Percentiles rank a stretch among this genome's conserved stretches.
These are phyloP conservation scores for Apiospora malaysiana DNA, from an alignment of 2,329 filamentous ascomycete species.

Conservation along the genomic window DNA sequence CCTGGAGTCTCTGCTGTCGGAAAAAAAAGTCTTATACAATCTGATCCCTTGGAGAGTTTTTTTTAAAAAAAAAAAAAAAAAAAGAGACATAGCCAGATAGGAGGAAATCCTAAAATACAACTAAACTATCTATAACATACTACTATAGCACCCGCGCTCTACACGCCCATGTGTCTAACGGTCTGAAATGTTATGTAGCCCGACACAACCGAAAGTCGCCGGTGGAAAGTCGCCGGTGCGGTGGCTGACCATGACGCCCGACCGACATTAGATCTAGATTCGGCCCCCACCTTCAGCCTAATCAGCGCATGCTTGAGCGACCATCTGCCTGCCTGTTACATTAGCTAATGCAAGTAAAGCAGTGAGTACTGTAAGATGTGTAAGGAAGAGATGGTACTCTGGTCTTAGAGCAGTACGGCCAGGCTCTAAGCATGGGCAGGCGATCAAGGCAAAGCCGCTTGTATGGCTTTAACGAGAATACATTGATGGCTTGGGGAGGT, in stretches of 20 bases:
- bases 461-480: no score
- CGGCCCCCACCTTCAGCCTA: constrained; percentile 4
- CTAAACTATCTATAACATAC: not conserved
- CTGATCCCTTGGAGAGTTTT: no score
- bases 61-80: no score
- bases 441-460: no score
- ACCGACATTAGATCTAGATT: constrained; percentile 18
- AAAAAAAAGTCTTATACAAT: no score
- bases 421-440: no score
- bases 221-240: no score
- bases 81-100: not conserved
- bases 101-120: not conserved
- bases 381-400: not conserved
- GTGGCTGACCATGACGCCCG: not conserved
- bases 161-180: not conserved
- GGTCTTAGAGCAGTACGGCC: no score
- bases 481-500: no score
- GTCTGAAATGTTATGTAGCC: not conserved
- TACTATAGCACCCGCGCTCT: no score
- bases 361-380: no score
- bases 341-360: constrained; percentile 21
- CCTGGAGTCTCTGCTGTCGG: no score
- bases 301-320: not conserved
- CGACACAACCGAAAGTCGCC: not conserved
- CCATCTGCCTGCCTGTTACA: not conserved